Percentiles rank a stretch among this genome's conserved stretches.
These are phyloP conservation scores for Pseudogymnoascus sp. DNA, from an alignment of 2,329 filamentous ascomycete genomes.

Conservation along the genomic window DNA sequence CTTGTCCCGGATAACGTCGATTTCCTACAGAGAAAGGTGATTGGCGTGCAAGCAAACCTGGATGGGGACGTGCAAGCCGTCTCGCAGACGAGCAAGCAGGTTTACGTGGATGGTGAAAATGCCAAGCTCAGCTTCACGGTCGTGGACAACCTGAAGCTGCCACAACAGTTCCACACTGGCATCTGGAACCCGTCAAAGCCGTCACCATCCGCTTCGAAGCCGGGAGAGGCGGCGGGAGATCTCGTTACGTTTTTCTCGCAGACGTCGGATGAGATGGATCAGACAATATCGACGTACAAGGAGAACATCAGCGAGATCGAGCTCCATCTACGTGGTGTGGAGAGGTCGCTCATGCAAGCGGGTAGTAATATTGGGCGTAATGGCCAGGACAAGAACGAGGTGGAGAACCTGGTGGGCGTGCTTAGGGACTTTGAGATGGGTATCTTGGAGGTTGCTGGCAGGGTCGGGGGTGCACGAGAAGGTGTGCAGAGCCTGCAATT, in stretches of 20 bases:
- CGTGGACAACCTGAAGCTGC: slow-evolving; percentile 67
- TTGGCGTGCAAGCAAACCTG: slow-evolving; percentile 55
- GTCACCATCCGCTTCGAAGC: slow-evolving; percentile 32
- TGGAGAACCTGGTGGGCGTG: slow-evolving; percentile 48
- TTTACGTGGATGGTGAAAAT: slow-evolving; percentile 61
- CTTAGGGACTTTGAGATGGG: slow-evolving; percentile 59
- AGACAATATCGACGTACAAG: slow-evolving; percentile 50
- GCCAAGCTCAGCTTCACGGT: slow-evolving; percentile 66
- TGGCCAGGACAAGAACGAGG: slow-evolving; percentile 34
- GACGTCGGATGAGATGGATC: slow-evolving; percentile 54
- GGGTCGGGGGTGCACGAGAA: slow-evolving; percentile 53
- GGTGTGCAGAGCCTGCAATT: slow-evolving; percentile 51
- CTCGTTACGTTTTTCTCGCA: slow-evolving; percentile 58
- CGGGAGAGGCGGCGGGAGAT: slow-evolving; percentile 48
- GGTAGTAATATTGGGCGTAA: slow-evolving; percentile 29
- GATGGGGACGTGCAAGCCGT: slow-evolving; percentile 57
- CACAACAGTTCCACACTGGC: slow-evolving; percentile 44
- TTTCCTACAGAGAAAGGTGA: slow-evolving; percentile 53
- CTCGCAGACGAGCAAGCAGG: slow-evolving; percentile 46
- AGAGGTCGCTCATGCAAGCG: slow-evolving; percentile 48
- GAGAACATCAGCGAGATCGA: slow-evolving; percentile 57
- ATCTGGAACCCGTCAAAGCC: slow-evolving; percentile 39
- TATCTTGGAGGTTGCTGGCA: slow-evolving; percentile 55
- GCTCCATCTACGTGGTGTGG: slow-evolving; percentile 56
- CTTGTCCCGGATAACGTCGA: slow-evolving; percentile 60